Conservation (phyloP, 78 protist genomes). For the Isochrysis galbana region DNA sequence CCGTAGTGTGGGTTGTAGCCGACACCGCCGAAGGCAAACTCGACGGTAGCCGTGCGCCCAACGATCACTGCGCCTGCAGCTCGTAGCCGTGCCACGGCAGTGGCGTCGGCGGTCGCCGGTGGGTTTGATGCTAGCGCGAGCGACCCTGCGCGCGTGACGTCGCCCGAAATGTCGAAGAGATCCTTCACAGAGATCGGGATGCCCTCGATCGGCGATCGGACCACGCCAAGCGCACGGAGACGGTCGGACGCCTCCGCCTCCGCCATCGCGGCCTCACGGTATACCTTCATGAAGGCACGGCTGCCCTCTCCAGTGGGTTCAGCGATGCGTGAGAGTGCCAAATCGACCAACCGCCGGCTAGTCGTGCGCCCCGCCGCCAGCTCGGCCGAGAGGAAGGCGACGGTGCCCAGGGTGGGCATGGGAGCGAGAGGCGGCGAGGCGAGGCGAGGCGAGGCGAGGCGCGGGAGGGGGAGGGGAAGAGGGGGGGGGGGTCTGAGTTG, state of each 20-base stretch:
- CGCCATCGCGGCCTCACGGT: not conserved
- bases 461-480: no score
- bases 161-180: not conserved
- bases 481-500: no score
- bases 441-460: no score
- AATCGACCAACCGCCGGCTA: not conserved
- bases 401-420: no score
- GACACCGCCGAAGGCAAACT: conserved; percentile 17
- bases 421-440: no score
- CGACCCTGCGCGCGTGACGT: not conserved
- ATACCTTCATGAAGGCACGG: conserved; percentile 20
- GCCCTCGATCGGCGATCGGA: not conserved
- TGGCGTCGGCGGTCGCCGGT: not conserved
- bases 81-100: not conserved
- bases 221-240: not conserved
- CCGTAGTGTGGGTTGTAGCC: conserved; percentile 3
- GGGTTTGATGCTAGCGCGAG: not conserved
- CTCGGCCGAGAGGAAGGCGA: not conserved
- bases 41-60: not conserved
- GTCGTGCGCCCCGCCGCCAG: not conserved
- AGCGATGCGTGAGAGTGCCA: not conserved
- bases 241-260: conserved; percentile 15
- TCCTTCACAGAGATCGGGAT: not conserved
- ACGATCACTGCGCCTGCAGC: not conserved
- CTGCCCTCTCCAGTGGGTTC: not conserved